Evolutionary conservation across 2,329 filamentous ascomycete genomes (phyloP).

Genomic region (Diaporthe ampelina): DNA sequence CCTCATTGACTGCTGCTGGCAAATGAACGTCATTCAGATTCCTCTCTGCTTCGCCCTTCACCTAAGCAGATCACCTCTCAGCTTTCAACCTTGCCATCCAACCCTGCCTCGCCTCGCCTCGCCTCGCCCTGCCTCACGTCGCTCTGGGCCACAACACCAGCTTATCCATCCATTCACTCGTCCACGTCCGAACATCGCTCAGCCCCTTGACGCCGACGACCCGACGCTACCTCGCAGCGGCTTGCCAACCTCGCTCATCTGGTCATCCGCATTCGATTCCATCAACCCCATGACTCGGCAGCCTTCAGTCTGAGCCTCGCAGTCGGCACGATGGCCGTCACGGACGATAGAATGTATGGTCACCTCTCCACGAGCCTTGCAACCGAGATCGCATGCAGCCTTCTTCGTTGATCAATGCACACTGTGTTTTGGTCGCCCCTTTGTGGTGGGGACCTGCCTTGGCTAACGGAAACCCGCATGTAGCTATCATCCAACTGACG

Average conservation of each 20-base stretch:
- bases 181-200: background rate
- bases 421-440: background rate
- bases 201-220: conserved; percentile 3
- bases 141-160: background rate
- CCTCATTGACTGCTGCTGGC: conserved; percentile 32
- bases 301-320: conserved; percentile 46
- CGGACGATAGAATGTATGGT: conserved; percentile 66
- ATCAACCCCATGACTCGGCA: conserved; percentile 48
- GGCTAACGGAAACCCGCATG: conserved; percentile 40
- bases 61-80: background rate
- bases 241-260: conserved; percentile 6
- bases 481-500: conserved; percentile 76
- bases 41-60: conserved; percentile 32
- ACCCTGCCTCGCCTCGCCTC: conserved; percentile 12
- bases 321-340: conserved; percentile 65
- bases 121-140: conserved; percentile 8
- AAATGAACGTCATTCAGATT: conserved; percentile 33
- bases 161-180: background rate
- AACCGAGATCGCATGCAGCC: background rate
- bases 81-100: conserved; percentile 28
- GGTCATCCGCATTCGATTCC: conserved; percentile 1
- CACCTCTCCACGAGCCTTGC: background rate
- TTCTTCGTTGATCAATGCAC: background rate
- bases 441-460: conserved; percentile 16
- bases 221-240: background rate